Conservation (phyloP, 345 rosid species). For the Lepidium sativum region DNA sequence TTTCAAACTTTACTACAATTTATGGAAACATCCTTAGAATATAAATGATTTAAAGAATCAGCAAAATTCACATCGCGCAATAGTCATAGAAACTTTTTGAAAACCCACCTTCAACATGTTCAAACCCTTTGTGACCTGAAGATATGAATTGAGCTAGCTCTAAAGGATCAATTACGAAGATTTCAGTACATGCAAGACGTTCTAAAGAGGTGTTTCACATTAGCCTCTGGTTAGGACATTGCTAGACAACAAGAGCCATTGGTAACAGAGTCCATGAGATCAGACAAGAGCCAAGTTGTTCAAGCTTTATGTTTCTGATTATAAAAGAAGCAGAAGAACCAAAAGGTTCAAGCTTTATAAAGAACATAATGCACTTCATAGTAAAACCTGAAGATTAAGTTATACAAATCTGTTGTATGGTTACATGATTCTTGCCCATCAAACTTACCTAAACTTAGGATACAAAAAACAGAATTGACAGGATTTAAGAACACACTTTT, state of each 20-base stretch:
- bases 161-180: neutral
- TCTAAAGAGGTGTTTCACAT: neutral
- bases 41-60: neutral
- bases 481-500: neutral
- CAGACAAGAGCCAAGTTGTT: too few species aligned
- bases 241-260: neutral
- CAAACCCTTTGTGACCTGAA: neutral
- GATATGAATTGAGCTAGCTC: neutral
- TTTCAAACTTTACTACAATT: neutral
- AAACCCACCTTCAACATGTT: neutral
- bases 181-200: neutral
- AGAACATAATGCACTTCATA: neutral
- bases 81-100: neutral
- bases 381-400: neutral
- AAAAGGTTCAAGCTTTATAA: neutral
- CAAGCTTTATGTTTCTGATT: too few species aligned
- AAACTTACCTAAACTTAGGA: conserved; percentile 7
- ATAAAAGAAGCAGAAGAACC: neutral
- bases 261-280: too few species aligned
- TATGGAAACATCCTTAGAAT: too few species aligned
- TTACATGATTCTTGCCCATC: conserved; percentile 4
- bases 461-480: neutral
- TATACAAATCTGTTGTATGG: neutral
- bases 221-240: neutral
- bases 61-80: neutral